Base-by-base conservation (phyloP, 805 yeast genomes). In the Ogataea nonfermentans region DNA sequence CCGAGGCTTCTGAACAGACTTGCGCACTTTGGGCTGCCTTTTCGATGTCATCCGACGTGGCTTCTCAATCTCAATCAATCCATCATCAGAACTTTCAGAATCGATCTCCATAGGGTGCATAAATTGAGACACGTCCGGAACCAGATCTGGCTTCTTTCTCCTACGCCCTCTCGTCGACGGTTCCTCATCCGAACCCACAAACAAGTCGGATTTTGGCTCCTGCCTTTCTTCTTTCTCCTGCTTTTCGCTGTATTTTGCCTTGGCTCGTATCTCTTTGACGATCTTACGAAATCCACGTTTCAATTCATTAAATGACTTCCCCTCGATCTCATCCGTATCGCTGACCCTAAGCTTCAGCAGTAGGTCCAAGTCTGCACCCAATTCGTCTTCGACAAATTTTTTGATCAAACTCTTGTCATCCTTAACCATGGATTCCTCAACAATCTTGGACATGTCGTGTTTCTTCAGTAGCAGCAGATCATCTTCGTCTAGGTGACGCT, bases 341-440 rank as follows among this genome's bases (percentile, higher is more conserved):
- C 35, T 45, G 4, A 33, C 33, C 20, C 39, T 38, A 64, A 61
- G 67, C 61, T 70, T 56, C 35, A 70, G 55, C 29, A 83, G 56
- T 44, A 76, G 54, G 11, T 71, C 65, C 12, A 78, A 67, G 48
- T 79, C 84, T 23, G 67, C 70, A 8, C 62, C 65, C 31, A 81
- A 63, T 49, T 83, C 87, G 17, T 62, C 57, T 30, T 75, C 75
- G 16, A 84, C 73, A 50, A 76, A 83, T n/a, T 71, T 74, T 29
- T 75, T 78, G 35, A 91, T 64, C 0, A 90, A 79, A 24, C 68
- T 65, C 54, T 82, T 85, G 57, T 90, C 96, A 44, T 89, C 96
- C 48, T 85, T 87, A 30, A 82, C 88, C 4, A 93, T 80, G 56
- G 79, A 84, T 40, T 71, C 73, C 37, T 75, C 73, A 1, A 93